Evolutionary conservation across 129 eudicot genomes (phyloP), one percentile per base, ranked within the genome.

Genomic region (Chrysanthemum lavandulifolium): DNA sequence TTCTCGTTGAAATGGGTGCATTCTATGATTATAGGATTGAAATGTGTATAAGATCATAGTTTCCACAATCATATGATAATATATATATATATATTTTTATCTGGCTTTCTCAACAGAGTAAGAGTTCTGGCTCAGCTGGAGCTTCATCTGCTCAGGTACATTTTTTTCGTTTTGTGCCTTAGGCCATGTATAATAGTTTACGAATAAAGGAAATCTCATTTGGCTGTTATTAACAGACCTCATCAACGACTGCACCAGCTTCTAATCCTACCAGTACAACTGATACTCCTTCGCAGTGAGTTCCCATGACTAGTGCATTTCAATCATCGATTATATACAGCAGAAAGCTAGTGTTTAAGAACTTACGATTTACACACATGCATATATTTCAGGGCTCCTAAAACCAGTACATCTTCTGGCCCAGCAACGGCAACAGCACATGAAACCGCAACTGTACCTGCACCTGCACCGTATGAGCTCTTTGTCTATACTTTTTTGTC

Each of bases 111-210:
- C 13, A 47, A 31, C 84, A 95, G 99, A 88, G 91, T 73, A 95
- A 95, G 83, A 77, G 57, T 50, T 45, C 59, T 66, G 63, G 80
- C 40, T 81, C 91, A 18, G 80, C 83, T 64, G 98, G 89, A 75
- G 71, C 88, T 21, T 75, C 97, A 57, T 84, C 92, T 69, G 71
- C 89, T 50, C 98, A 94, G 91, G 98, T 94, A 80, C 6, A 29
- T 52, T 54, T 18, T 18, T 61, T 43, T 50, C 29, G 11, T n/a
- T 40, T 21, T 29, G 48, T 72, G 73, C 61, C 56, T 57, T 63
- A 27, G 49, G 6, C 47, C 49, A 43, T 74, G 6, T 55, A 29
- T 72, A 68, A 29, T 48, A 31, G 15, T 49, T 50, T 49, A 43
- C 62, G 60, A 58, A 25, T 75, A 48, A 36, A 33, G 31, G 33